A percentile compares a stretch with the other conserved stretches of the same genome.
These are phyloP conservation scores for Akanthomyces dipterigenus DNA, from an alignment of 2,329 filamentous ascomycete genomes.

Conservation along the genomic window DNA sequence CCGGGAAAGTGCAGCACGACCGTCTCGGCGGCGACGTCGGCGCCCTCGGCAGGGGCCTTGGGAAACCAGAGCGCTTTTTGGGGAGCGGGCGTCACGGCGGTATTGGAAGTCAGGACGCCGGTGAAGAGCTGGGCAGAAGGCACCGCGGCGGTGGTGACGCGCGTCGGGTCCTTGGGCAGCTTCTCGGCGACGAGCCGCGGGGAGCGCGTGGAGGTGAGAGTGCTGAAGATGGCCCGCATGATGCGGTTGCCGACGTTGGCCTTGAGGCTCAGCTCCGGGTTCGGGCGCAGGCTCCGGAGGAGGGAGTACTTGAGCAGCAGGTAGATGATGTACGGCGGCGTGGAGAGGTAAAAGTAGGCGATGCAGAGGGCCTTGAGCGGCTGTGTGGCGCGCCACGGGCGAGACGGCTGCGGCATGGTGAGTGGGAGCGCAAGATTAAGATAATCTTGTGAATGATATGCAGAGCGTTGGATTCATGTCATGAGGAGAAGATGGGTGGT, in stretches of 20 bases:
- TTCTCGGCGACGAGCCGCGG: background rate
- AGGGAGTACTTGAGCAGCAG: background rate
- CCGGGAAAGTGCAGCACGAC: conserved; percentile 25
- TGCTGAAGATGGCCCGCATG: background rate
- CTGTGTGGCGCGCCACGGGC: conserved; percentile 7
- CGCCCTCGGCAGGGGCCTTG: background rate
- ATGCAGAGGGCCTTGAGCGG: conserved; percentile 11
- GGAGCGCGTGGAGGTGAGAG: background rate
- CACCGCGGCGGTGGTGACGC: background rate
- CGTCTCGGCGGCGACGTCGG: background rate
- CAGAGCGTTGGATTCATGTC: no score
- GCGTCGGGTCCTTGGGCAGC: background rate
- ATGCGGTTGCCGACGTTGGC: conserved; percentile 7
- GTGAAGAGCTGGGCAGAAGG: background rate
- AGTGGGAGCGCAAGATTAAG: no score
- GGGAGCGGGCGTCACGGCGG: background rate
- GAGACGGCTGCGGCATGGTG: background rate
- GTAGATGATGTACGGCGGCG: conserved; percentile 4
- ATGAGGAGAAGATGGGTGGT: no score
- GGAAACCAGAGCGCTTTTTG: conserved; percentile 9
- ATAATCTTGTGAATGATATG: no score
- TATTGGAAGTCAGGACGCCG: background rate
- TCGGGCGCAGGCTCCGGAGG: background rate
- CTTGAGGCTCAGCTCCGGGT: background rate
- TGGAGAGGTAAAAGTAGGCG: background rate